Conservation (phyloP, 345 rosid genomes). For the Anastatica hierochuntica region DNA sequence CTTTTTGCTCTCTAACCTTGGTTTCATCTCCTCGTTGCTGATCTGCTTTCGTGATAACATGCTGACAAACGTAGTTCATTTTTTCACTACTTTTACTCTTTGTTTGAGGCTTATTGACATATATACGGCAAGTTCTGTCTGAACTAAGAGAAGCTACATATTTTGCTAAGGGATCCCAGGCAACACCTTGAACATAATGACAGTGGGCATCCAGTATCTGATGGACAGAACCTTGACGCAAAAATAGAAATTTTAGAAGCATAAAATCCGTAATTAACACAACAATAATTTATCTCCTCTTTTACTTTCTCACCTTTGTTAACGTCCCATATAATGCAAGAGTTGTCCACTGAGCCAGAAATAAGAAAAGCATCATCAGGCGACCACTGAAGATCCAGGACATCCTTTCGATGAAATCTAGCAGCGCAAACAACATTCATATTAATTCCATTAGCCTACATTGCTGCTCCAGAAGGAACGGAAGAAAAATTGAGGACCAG, state of each 20-base stretch:
- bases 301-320: slow-evolving; percentile 57
- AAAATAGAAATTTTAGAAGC: not conserved
- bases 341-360: slow-evolving; percentile 96
- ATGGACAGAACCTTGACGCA: slow-evolving; percentile 64
- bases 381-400: slow-evolving; percentile 91
- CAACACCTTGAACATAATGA: slow-evolving; percentile 98
- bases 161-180: slow-evolving; percentile 89
- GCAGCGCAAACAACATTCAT: not conserved
- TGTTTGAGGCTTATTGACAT: slow-evolving; percentile 55
- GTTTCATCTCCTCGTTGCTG: slow-evolving; percentile 45
- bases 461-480: too few species aligned
- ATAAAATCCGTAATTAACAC: not conserved
- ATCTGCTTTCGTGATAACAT: slow-evolving; percentile 68
- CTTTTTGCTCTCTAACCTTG: slow-evolving; percentile 42
- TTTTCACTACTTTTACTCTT: slow-evolving; percentile 60
- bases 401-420: slow-evolving; percentile 94
- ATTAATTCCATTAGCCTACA: not conserved
- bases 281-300: not conserved
- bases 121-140: slow-evolving; percentile 90
- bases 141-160: slow-evolving; percentile 87
- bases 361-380: slow-evolving; percentile 59
- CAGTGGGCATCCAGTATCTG: slow-evolving; percentile 82
- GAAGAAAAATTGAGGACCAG: too few species aligned
- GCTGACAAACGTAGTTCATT: slow-evolving; percentile 65
- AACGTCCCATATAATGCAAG: slow-evolving; percentile 92